Evolutionary conservation across 202 grass and related monocot species (phyloP), one percentile per base, ranked within the genome.

Genomic region (Panicum hallii): DNA sequence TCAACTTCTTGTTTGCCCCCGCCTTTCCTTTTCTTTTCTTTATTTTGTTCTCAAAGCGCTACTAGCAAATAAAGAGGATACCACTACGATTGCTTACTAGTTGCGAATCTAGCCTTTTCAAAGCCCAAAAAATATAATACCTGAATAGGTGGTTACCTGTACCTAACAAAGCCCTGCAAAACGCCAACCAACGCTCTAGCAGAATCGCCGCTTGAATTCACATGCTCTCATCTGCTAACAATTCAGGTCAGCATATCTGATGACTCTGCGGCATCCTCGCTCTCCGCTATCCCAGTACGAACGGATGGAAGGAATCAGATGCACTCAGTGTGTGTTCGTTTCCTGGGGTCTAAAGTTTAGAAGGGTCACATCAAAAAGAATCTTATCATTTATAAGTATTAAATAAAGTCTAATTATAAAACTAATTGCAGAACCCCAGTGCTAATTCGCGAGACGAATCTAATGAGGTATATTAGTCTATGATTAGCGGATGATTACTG

Each of bases 101-200:
- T 38, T n/a, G 34, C 17, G 32, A 41, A 75, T 75, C 9, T 57
- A 75, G 32, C 2, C 41, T 55, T 23, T 69, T 17, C 30, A 40
- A 52, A 79, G 44, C 16, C 57, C 30, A 23, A 7, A 23, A 7
- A 48, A 48, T 32, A 32, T 2, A 32, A 63, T 55, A 13, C 50
- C 6, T 23, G 20, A 26, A 43, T 23, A 43, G 46, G 46, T 50
- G 11, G 63, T 81, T 69, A 17, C 34, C 64, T 11, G 36, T 70
- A 81, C 79, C 79, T 57, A 81, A 81, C 65, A 70, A 69, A 7
- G n/a, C 15, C 20, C n/a, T 30, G 49, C 64, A 56, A 56, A 41
- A 69, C 47, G 49, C 20, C 48, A 54, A 28, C 20, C 34, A 54
- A 28, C 30, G 16, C n/a, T 58, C 8, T 64, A 3, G 47, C 78